Base-by-base conservation (phyloP, 2,329 filamentous ascomycete species). In the Cadophora sp. region DNA sequence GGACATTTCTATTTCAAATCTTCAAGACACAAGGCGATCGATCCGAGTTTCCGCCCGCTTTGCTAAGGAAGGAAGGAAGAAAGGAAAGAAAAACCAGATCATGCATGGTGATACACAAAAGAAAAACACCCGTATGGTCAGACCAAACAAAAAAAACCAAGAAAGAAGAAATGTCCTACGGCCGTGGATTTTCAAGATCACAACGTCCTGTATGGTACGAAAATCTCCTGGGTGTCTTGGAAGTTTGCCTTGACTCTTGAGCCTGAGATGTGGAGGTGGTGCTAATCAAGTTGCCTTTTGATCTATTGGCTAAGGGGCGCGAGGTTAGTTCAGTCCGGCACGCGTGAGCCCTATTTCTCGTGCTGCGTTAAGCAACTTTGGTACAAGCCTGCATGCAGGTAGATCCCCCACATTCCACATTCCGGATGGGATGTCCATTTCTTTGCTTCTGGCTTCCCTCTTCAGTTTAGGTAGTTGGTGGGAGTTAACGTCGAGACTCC, bases 361-460 rank as follows among this genome's bases (percentile, higher is more conserved):
- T 53, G 22, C 36, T 24, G 30, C 47, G 30, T 62, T 62, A 33
- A 62, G 48, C 45, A 62, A 51, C 24, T 64, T 48, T 50, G 53
- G 62, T 43, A 59, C 39, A 43, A 64, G 39, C 22, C 27, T 48
- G 39, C 62, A 36, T 45, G n/a, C 27, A 30, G 27, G 27, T 30
- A 30, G 27, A 59, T 59, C 45, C 48, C 39, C 60, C 60, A 56
- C 60, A 41, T 27, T 22, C 27, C 27, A 6, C n/a, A n/a, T n/a
- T n/a, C 41, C 36, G 36, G 33, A 9, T 5, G 33, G 9, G 18
- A 30, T 30, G 6, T 30, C 27, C 27, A 30, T 30, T 30, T 30
- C 6, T 30, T 30, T 30, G 3, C 6, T 30, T 4, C 27, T 30
- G 27, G 6, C 27, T 30, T 30, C 27, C 27, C 27, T 30, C 3